phyloP scores from a whole-genome alignment of 352 stramenopile genomes.

The Pythium phragmitis region DNA sequence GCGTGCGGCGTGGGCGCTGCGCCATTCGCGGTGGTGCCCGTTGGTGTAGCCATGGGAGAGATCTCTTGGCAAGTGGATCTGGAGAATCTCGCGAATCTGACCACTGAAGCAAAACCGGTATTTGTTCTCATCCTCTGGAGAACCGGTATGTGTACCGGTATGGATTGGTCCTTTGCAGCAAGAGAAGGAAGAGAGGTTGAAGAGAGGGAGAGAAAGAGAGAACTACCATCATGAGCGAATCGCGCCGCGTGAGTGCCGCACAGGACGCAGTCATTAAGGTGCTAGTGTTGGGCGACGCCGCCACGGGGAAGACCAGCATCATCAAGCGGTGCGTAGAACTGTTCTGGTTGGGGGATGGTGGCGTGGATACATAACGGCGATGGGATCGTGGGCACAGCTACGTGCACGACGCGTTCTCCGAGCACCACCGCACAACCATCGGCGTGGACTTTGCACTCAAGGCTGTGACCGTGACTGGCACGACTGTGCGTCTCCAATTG shows the following conservation, averaged over 20 bases:
- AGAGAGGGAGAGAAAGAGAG: constrained; percentile 10
- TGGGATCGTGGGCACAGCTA: constrained; percentile 42
- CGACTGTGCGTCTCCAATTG: constrained; percentile 89
- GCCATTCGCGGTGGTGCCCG: background rate
- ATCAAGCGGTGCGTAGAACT: constrained; percentile 84
- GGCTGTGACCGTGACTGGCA: constrained; percentile 82
- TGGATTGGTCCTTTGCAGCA: constrained; percentile 5
- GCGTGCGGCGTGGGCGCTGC: background rate
- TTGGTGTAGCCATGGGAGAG: constrained; percentile 5
- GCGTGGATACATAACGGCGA: background rate
- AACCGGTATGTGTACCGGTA: constrained; percentile 15
- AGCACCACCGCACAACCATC: constrained; percentile 92
- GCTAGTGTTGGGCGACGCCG: constrained; percentile 88
- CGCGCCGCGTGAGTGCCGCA: constrained; percentile 61
- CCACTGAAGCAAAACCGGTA: background rate
- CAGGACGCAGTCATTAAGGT: constrained; percentile 92
- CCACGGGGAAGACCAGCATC: constrained; percentile 92
- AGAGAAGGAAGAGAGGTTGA: constrained; percentile 27
- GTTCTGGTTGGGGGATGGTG: background rate
- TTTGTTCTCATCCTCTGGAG: background rate
- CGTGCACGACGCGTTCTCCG: constrained; percentile 90
- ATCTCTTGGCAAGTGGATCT: background rate
- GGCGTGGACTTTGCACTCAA: constrained; percentile 93
- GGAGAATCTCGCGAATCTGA: background rate
- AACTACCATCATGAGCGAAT: constrained; percentile 57